phyloP scores from a whole-genome alignment of 306 rosid genomes.

The Astragalus glycyphyllos region DNA sequence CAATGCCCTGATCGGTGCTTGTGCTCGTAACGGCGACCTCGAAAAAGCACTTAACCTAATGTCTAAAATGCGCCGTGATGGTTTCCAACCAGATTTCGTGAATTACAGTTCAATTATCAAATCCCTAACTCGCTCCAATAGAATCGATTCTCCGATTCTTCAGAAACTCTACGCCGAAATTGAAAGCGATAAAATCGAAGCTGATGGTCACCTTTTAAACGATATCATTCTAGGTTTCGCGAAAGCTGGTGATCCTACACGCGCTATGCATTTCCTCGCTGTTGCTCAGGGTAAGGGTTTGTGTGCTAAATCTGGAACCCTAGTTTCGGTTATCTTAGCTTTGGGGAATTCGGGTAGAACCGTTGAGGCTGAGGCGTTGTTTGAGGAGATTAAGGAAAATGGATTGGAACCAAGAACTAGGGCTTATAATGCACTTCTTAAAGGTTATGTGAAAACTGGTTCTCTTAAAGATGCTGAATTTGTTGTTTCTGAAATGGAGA shows the following conservation, averaged over 20 bases:
- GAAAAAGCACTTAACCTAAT: constrained; percentile 82
- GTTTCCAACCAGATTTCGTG: constrained; percentile 77
- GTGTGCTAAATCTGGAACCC: constrained; percentile 68
- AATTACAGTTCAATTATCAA: constrained; percentile 84
- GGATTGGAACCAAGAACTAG: constrained; percentile 78
- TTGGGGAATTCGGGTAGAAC: constrained; percentile 80
- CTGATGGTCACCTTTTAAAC: constrained; percentile 73
- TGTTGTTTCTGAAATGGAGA: constrained; percentile 86
- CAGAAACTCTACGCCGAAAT: constrained; percentile 77
- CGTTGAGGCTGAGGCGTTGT: constrained; percentile 81
- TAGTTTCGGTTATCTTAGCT: constrained; percentile 68
- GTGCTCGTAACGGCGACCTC: constrained; percentile 84
- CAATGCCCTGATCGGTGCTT: constrained; percentile 87
- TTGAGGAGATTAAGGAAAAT: constrained; percentile 82
- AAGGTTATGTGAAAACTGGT: constrained; percentile 76
- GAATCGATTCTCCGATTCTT: constrained; percentile 71
- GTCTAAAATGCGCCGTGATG: constrained; percentile 86
- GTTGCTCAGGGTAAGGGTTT: constrained; percentile 80
- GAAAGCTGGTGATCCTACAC: constrained; percentile 74
- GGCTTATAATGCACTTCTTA: constrained; percentile 87
- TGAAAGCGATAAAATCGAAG: constrained; percentile 75
- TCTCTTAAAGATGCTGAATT: constrained; percentile 78
- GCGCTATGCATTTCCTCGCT: constrained; percentile 76
- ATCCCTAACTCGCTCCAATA: constrained; percentile 77
- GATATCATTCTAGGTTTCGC: constrained; percentile 80